Base-by-base conservation (phyloP, 139 green algal species). In the Chlorella sp. region DNA sequence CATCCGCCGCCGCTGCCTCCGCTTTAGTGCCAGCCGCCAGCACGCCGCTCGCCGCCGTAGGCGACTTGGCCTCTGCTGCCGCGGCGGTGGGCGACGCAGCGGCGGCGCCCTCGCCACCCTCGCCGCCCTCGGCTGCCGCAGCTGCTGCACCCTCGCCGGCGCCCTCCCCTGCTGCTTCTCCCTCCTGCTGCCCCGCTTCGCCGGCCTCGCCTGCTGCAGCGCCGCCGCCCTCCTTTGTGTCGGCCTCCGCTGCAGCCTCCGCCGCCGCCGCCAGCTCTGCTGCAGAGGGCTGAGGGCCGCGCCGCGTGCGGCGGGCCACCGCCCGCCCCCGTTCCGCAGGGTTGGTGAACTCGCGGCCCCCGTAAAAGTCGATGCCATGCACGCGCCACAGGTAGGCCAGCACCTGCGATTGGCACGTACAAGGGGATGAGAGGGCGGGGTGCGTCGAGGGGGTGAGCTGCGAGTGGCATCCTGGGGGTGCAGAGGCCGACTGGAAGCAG, bases 371-470 rank as follows among this genome's bases (percentile, higher is more conserved):
- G 9, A 98, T 84, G 18, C 95, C 92, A 63, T 98, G 96, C 82
- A 98, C 96, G 1, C 88, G 86, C 95, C 95, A 98, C 30, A 98
- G 90, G 90, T 98, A 98, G 11, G 89, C 87, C n/a, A 98, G 88
- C 36, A 83, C 60, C 78, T 83, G 60, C 15, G 4, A 41, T n/a
- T n/a, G n/a, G n/a, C n/a, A n/a, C n/a, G n/a, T n/a, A n/a, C n/a
- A n/a, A n/a, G n/a, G n/a, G n/a, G n/a, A n/a, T n/a, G n/a, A n/a
- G n/a, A n/a, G n/a, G n/a, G n/a, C n/a, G n/a, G n/a, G n/a, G n/a
- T n/a, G n/a, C n/a, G n/a, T n/a, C n/a, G n/a, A n/a, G n/a, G n/a
- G n/a, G n/a, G n/a, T n/a, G n/a, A n/a, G n/a, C n/a, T n/a, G n/a
- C n/a, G n/a, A n/a, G n/a, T n/a, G n/a, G n/a, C n/a, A n/a, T n/a